phyloP scores from a whole-genome alignment of 2,329 filamentous ascomycete species.

The Exserohilum rostratum region DNA sequence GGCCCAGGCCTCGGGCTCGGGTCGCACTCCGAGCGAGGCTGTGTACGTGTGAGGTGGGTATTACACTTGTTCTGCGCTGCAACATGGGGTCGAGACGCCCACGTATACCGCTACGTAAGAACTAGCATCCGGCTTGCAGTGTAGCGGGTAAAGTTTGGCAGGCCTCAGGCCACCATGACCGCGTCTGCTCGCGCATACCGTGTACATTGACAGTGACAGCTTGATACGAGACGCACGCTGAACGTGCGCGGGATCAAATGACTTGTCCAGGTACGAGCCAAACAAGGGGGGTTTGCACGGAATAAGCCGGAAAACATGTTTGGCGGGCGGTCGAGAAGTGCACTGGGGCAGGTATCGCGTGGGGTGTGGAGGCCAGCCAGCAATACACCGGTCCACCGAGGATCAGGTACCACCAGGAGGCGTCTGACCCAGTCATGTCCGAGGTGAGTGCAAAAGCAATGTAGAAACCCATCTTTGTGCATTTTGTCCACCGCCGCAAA shows the following conservation, averaged over 20 bases:
- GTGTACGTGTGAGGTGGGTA: conserved; percentile 23
- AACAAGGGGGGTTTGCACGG: conserved; percentile 3
- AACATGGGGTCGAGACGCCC: conserved; percentile 16
- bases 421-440: conserved; percentile 20
- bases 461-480: conserved; percentile 27
- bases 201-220: not conserved
- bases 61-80: conserved; percentile 18
- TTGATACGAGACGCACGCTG: not conserved
- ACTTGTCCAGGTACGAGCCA: not conserved
- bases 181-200: not conserved
- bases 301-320: conserved; percentile 1
- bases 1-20: conserved; percentile 28
- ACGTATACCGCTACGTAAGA: conserved; percentile 11
- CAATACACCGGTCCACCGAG: conserved; percentile 23
- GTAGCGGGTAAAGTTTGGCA: conserved; percentile 31
- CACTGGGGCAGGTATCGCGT: conserved; percentile 22
- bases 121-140: conserved; percentile 21
- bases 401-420: conserved; percentile 42
- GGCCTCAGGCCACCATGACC: conserved; percentile 26
- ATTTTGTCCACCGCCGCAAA: conserved; percentile 20
- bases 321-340: too few species aligned
- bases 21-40: conserved; percentile 34
- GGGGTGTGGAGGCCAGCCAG: conserved; percentile 22
- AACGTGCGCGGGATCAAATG: not conserved
- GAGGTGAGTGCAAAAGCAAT: conserved; percentile 35